phyloP scores from a whole-genome alignment of 2,329 filamentous ascomycete species.

The Aspergillus texensis region DNA sequence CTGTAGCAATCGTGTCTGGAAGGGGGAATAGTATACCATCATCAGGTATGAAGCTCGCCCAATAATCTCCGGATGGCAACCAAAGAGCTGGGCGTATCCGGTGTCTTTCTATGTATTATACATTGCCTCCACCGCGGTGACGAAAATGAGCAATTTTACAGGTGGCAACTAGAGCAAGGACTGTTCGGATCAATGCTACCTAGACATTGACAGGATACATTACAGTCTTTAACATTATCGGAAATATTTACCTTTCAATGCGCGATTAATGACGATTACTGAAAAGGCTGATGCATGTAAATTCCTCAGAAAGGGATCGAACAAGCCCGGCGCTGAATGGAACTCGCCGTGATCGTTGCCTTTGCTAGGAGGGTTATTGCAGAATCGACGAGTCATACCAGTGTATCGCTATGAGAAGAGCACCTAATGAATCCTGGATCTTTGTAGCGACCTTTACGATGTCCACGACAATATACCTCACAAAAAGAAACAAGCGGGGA shows the following conservation, averaged over 20 bases:
- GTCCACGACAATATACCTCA: background rate
- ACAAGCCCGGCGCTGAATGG: background rate
- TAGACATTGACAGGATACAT: background rate
- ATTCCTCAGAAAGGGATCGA: background rate
- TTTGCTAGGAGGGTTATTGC: background rate
- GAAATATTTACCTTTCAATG: background rate
- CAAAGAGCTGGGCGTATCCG: background rate
- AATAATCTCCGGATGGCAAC: background rate
- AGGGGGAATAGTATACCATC: background rate
- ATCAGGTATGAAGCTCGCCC: background rate
- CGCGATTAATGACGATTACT: background rate
- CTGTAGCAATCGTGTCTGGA: background rate
- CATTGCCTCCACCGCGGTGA: background rate
- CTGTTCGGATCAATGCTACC: background rate
- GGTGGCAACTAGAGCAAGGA: background rate
- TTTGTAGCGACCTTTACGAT: background rate
- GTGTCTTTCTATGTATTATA: background rate
- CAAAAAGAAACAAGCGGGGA: background rate
- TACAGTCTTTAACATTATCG: background rate
- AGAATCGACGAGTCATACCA: no score
- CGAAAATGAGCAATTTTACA: background rate
- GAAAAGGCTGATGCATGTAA: background rate
- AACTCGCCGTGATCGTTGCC: background rate
- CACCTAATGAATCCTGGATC: background rate
- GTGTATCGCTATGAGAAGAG: fast-evolving